Evolutionary conservation across 495 filamentous ascomycete genomes (phyloP), one percentile per base, ranked within the genome.

Genomic region (Bacidia gigantensis): DNA sequence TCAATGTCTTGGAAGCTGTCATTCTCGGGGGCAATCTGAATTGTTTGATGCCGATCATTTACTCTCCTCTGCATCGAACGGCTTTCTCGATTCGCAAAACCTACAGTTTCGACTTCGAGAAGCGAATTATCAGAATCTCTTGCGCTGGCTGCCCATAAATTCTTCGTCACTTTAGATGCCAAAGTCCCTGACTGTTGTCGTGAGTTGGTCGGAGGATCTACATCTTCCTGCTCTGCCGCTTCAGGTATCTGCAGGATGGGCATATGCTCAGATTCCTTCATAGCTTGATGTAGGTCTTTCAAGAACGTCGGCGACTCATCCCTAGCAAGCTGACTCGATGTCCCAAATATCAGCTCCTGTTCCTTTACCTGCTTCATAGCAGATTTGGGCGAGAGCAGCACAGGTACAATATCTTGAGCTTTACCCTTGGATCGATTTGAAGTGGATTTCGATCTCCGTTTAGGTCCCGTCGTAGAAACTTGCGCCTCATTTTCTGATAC

Each of bases 261-360:
- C 41, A 44, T 49, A 26, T 46, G 24, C 50, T 76, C 72, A 0
- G 86, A 90, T 47, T 73, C 71, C 52, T 69, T 70, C 53, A 90
- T 81, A 17, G 85, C 84, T 58, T 75, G 65, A 51, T 89, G 86
- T 29, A 84, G 68, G 46, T 89, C 77, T 47, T 76, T 72, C 2
- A 89, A 67, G 3, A 79, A 72, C 2, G 73, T 71, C 2, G 86
- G 83, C 0, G 86, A 86, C 46, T 88, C 80, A 35, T 87, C 83
- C 49, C 73, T 72, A 45, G 84, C 84, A 17, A 97, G 68, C 64
- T 97, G 90, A 65, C 89, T 95, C 17, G 84, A 93, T 1, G 88
- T 95, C 14, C 89, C 90, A 64, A 97, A 97, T 1, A 95, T 66
- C 55, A 95, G 82, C 55, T 89, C 81, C 62, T 94, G 90, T 5